A percentile compares a stretch with the other conserved stretches of the same genome.
phyloP scores from a whole-genome alignment of 352 stramenopile genomes.

The Globisporangium orthogonon region DNA sequence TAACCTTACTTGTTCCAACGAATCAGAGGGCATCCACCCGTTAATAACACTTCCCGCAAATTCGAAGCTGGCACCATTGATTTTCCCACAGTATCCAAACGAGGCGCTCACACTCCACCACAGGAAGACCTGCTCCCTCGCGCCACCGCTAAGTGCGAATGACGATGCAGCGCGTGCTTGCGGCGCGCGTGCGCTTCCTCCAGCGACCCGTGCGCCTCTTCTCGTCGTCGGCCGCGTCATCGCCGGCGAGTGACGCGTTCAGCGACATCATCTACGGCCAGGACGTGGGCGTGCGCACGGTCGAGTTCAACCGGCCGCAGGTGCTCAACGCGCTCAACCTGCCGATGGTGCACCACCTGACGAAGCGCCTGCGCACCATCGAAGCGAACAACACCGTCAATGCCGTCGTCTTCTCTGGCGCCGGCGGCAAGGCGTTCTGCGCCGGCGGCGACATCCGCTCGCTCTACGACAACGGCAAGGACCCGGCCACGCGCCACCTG shows the following conservation, averaged over 20 bases:
- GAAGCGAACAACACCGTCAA: slow-evolving; percentile 75
- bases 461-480: slow-evolving; percentile 80
- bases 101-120: neutral
- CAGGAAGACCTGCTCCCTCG: no score
- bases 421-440: slow-evolving; percentile 90
- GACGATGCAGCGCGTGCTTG: slow-evolving; percentile 42
- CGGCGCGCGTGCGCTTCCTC: slow-evolving; percentile 48
- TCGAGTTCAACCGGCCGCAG: slow-evolving; percentile 89
- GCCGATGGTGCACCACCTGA: slow-evolving; percentile 89
- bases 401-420: slow-evolving; percentile 77
- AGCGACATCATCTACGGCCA: slow-evolving; percentile 70
- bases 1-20: neutral
- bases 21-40: neutral
- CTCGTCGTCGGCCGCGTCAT: neutral
- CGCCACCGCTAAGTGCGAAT: neutral
- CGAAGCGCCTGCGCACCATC: slow-evolving; percentile 79
- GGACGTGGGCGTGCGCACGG: slow-evolving; percentile 67
- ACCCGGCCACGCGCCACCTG: slow-evolving; percentile 58
- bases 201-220: slow-evolving; percentile 38
- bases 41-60: neutral
- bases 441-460: slow-evolving; percentile 93
- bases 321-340: slow-evolving; percentile 90
- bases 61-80: neutral
- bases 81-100: neutral
- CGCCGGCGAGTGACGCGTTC: slow-evolving; percentile 34